Conservation (phyloP, 2,329 filamentous ascomycete species). For the Cercospora citrullina region DNA sequence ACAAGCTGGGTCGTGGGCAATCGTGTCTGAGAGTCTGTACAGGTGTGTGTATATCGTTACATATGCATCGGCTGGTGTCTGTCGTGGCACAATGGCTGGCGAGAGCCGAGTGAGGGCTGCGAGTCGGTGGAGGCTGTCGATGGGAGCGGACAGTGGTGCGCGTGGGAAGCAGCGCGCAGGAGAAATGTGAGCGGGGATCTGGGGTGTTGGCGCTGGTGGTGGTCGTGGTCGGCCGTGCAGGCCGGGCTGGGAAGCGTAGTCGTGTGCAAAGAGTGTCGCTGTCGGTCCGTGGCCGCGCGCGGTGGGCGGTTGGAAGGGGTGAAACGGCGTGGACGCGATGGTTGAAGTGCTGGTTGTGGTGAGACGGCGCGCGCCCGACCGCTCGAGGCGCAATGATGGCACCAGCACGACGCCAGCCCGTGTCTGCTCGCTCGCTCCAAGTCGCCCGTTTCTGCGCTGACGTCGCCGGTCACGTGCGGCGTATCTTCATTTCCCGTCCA, state of each 20-base stretch:
- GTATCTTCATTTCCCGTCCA: background rate
- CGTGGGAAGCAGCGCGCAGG: background rate
- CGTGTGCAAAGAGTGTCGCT: conserved; percentile 3
- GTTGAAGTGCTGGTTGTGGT: background rate
- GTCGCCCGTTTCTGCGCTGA: background rate
- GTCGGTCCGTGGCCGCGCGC: background rate
- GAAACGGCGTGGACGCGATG: background rate
- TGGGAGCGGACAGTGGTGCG: background rate
- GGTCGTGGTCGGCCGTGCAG: background rate
- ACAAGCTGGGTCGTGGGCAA: background rate
- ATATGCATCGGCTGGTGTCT: background rate
- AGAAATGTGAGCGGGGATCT: background rate
- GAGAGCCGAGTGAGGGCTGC: background rate
- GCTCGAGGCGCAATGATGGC: background rate
- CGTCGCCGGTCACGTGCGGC: background rate
- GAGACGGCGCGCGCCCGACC: background rate
- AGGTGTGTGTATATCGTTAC: background rate
- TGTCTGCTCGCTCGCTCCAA: too few species aligned
- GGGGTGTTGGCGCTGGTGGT: background rate
- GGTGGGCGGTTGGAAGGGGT: background rate
- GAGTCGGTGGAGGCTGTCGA: background rate
- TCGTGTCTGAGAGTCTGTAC: background rate
- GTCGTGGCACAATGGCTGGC: background rate
- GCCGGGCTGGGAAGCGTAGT: conserved; percentile 8
- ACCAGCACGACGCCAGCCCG: background rate